Percentiles rank a stretch among this genome's conserved stretches.
phyloP scores from a whole-genome alignment of 192 early-diverging fungal genomes.

The Entrophospora sp. region DNA sequence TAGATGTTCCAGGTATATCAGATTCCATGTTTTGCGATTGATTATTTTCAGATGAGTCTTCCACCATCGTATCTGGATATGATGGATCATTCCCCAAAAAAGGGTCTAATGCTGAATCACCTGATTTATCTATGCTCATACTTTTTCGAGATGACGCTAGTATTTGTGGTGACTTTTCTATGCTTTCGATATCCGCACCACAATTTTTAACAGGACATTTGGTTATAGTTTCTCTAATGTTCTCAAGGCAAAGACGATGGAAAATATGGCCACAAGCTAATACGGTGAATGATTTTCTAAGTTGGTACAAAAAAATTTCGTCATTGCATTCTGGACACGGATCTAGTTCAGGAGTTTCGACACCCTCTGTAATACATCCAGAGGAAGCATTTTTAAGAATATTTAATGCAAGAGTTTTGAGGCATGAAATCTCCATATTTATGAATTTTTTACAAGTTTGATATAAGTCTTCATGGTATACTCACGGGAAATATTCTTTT shows the following conservation, averaged over 20 bases:
- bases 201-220: neutral
- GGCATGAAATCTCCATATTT: too few species aligned
- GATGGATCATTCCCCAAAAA: too few species aligned
- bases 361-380: neutral
- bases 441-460: too few species aligned
- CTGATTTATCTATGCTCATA: too few species aligned
- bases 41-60: too few species aligned
- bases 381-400: neutral
- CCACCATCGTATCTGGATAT: too few species aligned
- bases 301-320: neutral
- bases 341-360: neutral
- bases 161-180: neutral
- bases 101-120: too few species aligned
- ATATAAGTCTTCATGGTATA: too few species aligned
- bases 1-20: too few species aligned
- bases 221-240: neutral
- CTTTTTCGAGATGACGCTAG: neutral
- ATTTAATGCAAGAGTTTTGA: constrained; percentile 5
- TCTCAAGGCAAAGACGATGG: neutral
- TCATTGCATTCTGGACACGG: neutral
- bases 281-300: neutral
- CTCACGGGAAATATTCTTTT: too few species aligned
- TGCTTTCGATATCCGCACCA: neutral
- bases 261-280: neutral
- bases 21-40: too few species aligned